Evolutionary conservation across 768 basidiomycete species (phyloP).

Genomic region (Kwoniella sp.): DNA sequence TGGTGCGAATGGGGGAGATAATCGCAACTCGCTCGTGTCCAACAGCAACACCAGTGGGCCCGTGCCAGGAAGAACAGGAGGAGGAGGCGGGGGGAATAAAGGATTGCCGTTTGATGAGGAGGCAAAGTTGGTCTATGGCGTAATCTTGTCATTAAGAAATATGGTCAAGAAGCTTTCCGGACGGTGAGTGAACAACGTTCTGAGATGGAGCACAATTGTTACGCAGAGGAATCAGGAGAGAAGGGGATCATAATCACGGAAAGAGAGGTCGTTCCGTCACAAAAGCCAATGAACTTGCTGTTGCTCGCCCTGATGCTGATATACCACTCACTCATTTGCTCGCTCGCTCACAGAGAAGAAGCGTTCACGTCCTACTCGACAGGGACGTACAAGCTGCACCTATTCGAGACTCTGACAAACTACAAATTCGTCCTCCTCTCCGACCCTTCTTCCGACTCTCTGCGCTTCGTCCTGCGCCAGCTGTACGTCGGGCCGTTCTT

Average conservation of each 20-base stretch:
- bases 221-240: too few relatives aligned
- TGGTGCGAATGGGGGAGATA: slow-evolving; percentile 3
- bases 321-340: background rate
- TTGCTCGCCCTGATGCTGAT: background rate
- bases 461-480: slow-evolving; percentile 79
- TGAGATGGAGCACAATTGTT: background rate
- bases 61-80: background rate
- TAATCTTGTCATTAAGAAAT: slow-evolving; percentile 83
- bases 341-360: slow-evolving; percentile 68
- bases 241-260: too few relatives aligned
- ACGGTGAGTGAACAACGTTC: slow-evolving; percentile 61
- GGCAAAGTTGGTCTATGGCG: slow-evolving; percentile 94
- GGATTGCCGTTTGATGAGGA: slow-evolving; percentile 94
- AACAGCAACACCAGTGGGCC: slow-evolving; percentile 5
- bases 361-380: slow-evolving; percentile 88
- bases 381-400: slow-evolving; percentile 86
- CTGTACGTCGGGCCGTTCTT: slow-evolving; percentile 92
- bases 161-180: slow-evolving; percentile 94
- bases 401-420: slow-evolving; percentile 86
- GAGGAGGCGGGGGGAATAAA: slow-evolving; percentile 41
- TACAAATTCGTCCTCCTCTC: slow-evolving; percentile 96
- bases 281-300: too few relatives aligned
- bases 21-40: slow-evolving; percentile 7
- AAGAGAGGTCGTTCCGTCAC: too few relatives aligned
- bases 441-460: slow-evolving; percentile 79